Base-by-base conservation (phyloP, 495 filamentous ascomycete genomes). In the Trichoderma erinaceum region DNA sequence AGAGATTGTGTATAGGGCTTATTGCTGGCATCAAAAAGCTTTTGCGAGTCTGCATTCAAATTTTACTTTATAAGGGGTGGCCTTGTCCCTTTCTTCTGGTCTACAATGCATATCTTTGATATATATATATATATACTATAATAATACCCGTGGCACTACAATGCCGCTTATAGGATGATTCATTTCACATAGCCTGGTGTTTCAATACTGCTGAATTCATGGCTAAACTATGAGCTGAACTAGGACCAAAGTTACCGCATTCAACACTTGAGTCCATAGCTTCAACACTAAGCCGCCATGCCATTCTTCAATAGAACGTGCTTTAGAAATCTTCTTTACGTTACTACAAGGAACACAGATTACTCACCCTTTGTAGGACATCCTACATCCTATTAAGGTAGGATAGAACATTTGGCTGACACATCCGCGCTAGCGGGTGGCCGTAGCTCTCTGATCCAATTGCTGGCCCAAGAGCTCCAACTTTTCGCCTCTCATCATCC, bases 21-120 rank as follows among this genome's bases (percentile, higher is more conserved):
- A 13, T 29, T 61, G 56, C 56, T 32, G 56, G 56, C n/a, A 61
- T 61, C 56, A 61, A 61, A 27, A 61, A 18, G 56, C 25, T 32
- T 32, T 48, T 29, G 7, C 56, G 16, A 61, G 56, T 32, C 56
- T 58, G 23, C 50, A 5, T 18, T 48, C 44, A 5, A n/a, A 12
- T 21, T 7, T 21, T 58, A 12, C 21, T 48, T 15, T 16, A 16
- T 15, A 48, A 16, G 44, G 44, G 48, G 10, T 23, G 48, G 48
- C 21, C 48, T 52, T 21, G 18, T 52, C 48, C 21, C 8, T 11
- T 23, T 52, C 1, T 21, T 52, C 48, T 52, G 6, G 18, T 52
- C 21, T 21, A 52, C 48, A 25, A 23, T 21, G 48, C 18, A 52
- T 52, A 23, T 52, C 21, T 52, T 52, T 6, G 35, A 38, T 38